Evolutionary conservation across 2,329 filamentous ascomycete species (phyloP).

Genomic region (Aspergillus hiratsukae): DNA sequence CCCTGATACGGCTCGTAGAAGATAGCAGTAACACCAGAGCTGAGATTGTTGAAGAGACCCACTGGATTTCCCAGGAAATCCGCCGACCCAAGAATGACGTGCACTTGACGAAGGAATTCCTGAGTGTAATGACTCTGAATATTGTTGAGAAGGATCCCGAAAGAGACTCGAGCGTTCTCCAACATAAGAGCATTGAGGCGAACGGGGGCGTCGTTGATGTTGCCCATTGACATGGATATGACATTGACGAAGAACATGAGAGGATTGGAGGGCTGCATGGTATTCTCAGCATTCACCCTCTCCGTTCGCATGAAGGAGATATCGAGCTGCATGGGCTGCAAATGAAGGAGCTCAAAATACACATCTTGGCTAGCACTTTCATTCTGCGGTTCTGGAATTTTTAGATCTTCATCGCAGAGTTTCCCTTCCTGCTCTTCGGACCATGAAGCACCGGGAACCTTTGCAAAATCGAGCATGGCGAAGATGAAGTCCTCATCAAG

Average conservation of each 20-base stretch:
- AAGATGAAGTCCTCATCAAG: constrained; percentile 98
- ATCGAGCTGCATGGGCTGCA: constrained; percentile 97
- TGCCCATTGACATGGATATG: constrained; percentile 98
- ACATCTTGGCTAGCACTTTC: constrained; percentile 86
- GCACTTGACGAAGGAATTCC: constrained; percentile 90
- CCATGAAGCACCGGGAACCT: constrained; percentile 87
- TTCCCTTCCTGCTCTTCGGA: constrained; percentile 75
- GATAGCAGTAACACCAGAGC: constrained; percentile 93
- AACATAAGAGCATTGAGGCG: constrained; percentile 89
- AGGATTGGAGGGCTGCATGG: constrained; percentile 82
- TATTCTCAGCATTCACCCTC: constrained; percentile 92
- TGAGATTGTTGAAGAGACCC: constrained; percentile 96
- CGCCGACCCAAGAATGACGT: constrained; percentile 93
- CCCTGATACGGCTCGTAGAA: constrained; percentile 99
- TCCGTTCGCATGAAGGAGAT: constrained; percentile 96
- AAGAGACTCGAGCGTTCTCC: constrained; percentile 90
- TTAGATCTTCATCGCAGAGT: constrained; percentile 82
- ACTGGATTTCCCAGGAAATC: constrained; percentile 98
- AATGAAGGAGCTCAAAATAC: constrained; percentile 94
- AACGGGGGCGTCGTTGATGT: constrained; percentile 95
- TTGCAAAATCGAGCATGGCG: constrained; percentile 88
- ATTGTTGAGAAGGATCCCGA: constrained; percentile 76
- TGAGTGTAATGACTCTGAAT: constrained; percentile 95
- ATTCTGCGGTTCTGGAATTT: constrained; percentile 86
- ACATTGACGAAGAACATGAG: constrained; percentile 99